These are phyloP conservation scores for Manihot esculenta DNA, from an alignment of 441 rosid genomes.

Conservation along the genomic window DNA sequence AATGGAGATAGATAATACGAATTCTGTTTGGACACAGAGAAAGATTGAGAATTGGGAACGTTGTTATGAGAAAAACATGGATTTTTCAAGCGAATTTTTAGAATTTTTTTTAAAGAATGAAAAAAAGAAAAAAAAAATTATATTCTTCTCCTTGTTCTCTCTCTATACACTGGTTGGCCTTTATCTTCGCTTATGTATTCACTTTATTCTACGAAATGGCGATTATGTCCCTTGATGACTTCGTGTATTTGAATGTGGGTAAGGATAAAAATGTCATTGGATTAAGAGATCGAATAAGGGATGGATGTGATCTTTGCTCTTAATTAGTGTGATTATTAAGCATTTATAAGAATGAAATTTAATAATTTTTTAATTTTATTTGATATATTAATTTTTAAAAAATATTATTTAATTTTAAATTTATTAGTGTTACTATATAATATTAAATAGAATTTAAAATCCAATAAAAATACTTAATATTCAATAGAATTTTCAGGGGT, in stretches of 20 bases:
- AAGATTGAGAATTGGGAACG: background rate
- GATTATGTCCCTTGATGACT: background rate
- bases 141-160: too few relatives aligned
- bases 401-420: too few relatives aligned
- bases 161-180: slow-evolving; percentile 15
- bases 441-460: too few relatives aligned
- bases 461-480: too few relatives aligned
- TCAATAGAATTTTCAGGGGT: too few relatives aligned
- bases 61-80: slow-evolving; percentile 28
- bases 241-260: background rate
- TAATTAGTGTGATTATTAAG: too few relatives aligned
- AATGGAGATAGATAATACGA: background rate
- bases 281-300: background rate
- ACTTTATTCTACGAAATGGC: background rate
- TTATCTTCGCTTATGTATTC: background rate
- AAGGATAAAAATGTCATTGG: background rate
- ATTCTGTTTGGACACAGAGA: background rate
- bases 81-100: background rate
- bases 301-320: too few relatives aligned
- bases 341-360: too few relatives aligned
- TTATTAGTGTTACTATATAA: too few relatives aligned
- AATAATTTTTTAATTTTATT: too few relatives aligned
- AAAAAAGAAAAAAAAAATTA: too few relatives aligned
- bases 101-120: background rate
- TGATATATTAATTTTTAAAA: too few relatives aligned